Conservation (phyloP, 192 early-diverging fungal species). For the Backusella sp. region DNA sequence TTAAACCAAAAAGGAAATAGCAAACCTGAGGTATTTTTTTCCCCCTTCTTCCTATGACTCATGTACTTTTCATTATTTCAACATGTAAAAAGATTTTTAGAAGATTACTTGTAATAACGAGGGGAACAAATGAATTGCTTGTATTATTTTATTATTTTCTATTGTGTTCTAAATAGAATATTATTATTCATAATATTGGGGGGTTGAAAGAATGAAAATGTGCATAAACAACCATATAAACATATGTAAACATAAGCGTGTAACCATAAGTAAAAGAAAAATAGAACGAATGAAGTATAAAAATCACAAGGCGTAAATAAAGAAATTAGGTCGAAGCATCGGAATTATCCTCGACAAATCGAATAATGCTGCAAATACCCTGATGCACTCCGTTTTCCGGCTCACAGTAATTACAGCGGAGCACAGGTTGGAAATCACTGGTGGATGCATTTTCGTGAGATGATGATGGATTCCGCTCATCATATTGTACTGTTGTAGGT, state of each 20-base stretch:
- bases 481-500: background rate
- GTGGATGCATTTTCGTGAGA: background rate
- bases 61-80: background rate
- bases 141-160: background rate
- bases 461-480: background rate
- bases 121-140: background rate
- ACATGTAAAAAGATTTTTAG: background rate
- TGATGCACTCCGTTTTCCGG: conserved; percentile 9
- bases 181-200: background rate
- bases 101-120: background rate
- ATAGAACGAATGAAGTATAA: background rate
- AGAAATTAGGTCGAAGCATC: background rate
- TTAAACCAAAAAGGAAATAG: background rate
- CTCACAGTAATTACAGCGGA: conserved; percentile 4
- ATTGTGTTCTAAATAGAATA: background rate
- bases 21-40: background rate
- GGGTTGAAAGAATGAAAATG: background rate
- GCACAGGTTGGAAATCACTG: background rate
- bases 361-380: background rate
- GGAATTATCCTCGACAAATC: background rate
- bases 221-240: background rate
- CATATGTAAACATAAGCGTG: background rate
- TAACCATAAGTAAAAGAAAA: background rate
- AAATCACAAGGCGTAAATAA: background rate
- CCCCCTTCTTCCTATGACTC: too few relatives aligned